Evolutionary conservation across 352 stramenopile species (phyloP).

Genomic region (Globisporangium iwayamae): DNA sequence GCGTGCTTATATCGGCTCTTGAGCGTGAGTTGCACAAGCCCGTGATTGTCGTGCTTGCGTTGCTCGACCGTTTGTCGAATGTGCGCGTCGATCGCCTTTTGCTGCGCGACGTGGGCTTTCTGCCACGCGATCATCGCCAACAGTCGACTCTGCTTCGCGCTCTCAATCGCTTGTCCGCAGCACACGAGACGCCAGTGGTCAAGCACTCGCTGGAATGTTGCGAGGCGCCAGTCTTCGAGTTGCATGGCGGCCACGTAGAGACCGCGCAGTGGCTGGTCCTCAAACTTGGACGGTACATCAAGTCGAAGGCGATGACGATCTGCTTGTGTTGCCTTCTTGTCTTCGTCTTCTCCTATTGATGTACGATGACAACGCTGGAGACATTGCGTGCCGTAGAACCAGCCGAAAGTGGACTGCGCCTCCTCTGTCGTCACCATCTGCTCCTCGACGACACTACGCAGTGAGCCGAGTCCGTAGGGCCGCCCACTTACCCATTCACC

Average conservation of each 20-base stretch:
- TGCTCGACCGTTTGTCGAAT: slow-evolving; percentile 15
- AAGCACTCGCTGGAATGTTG: slow-evolving; percentile 15
- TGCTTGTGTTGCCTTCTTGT: slow-evolving; percentile 4
- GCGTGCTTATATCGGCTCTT: slow-evolving; percentile 22
- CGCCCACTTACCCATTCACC: slow-evolving; percentile 31
- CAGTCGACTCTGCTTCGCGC: slow-evolving; percentile 10
- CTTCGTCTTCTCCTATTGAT: slow-evolving; percentile 17
- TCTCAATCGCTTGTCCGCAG: slow-evolving; percentile 19
- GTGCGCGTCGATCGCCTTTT: slow-evolving; percentile 29
- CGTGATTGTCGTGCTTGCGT: slow-evolving; percentile 13
- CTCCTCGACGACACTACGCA: slow-evolving; percentile 12
- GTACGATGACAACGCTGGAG: slow-evolving; percentile 19
- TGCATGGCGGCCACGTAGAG: slow-evolving; percentile 24
- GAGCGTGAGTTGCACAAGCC: slow-evolving; percentile 19
- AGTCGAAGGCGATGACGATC: slow-evolving; percentile 1
- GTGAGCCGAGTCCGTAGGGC: slow-evolving; percentile 34
- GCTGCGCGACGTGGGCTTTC: slow-evolving; percentile 21
- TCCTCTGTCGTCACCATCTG: too few species aligned
- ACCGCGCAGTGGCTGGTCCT: slow-evolving; percentile 27
- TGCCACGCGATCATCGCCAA: slow-evolving; percentile 17
- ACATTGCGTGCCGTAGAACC: slow-evolving; percentile 46
- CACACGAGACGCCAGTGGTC: slow-evolving; percentile 22
- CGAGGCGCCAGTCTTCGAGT: slow-evolving; percentile 23
- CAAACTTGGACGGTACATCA: slow-evolving; percentile 9
- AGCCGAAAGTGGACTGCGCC: slow-evolving; percentile 22